Conservation (phyloP, 2,329 filamentous ascomycete genomes). For the Fusarium floridanum region DNA sequence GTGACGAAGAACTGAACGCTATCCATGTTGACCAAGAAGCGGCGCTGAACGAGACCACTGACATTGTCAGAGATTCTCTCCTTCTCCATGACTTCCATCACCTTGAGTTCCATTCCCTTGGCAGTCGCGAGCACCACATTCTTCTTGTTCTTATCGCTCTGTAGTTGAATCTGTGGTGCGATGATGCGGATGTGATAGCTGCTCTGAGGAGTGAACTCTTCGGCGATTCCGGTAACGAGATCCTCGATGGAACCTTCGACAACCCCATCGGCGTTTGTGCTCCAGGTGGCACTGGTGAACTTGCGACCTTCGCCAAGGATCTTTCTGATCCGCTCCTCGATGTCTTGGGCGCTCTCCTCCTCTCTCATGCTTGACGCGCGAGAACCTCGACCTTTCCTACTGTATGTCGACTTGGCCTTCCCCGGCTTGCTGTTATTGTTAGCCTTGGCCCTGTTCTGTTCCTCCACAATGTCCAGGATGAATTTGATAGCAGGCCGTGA, state of each 20-base stretch:
- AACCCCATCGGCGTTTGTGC: slow-evolving; percentile 49
- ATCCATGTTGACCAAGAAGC: slow-evolving; percentile 96
- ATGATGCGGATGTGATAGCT: slow-evolving; percentile 96
- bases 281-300: slow-evolving; percentile 69
- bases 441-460: slow-evolving; percentile 81
- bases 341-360: slow-evolving; percentile 72
- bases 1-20: slow-evolving; percentile 98
- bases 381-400: slow-evolving; percentile 49
- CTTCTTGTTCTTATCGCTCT: slow-evolving; percentile 98
- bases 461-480: slow-evolving; percentile 96
- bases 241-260: slow-evolving; percentile 67
- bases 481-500: slow-evolving; percentile 97
- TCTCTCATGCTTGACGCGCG: slow-evolving; percentile 59
- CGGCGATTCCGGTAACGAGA: slow-evolving; percentile 80
- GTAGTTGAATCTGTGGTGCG: slow-evolving; percentile 96
- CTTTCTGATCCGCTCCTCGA: slow-evolving; percentile 88
- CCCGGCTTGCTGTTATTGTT: slow-evolving; percentile 48
- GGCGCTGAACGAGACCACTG: slow-evolving; percentile 92
- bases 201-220: slow-evolving; percentile 91
- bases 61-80: slow-evolving; percentile 91
- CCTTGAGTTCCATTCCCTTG: slow-evolving; percentile 98
- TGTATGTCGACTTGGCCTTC: slow-evolving; percentile 47
- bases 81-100: slow-evolving; percentile 98
- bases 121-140: slow-evolving; percentile 96
- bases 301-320: slow-evolving; percentile 86